phyloP scores from a whole-genome alignment of 225 moss, liverwort and hornwort species.

The Physcomitrium patens region DNA sequence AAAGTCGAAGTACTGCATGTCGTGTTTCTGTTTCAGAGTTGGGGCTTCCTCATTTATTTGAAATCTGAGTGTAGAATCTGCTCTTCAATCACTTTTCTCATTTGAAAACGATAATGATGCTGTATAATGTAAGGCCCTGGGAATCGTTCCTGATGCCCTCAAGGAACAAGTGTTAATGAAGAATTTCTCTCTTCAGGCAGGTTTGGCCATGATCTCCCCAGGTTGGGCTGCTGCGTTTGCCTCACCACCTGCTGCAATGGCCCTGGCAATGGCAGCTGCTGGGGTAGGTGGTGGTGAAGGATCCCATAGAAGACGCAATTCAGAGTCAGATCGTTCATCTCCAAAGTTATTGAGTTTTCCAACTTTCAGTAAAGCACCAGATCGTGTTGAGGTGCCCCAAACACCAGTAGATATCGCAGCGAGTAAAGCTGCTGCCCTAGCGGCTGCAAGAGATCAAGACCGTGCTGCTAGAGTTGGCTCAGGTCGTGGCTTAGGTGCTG shows the following conservation, averaged over 20 bases:
- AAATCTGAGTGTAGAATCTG: conserved; percentile 3
- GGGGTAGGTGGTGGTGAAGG: conserved; percentile 86
- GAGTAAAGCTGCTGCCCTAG: conserved; percentile 74
- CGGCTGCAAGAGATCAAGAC: conserved; percentile 84
- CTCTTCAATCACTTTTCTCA: neutral
- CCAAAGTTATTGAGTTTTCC: conserved; percentile 63
- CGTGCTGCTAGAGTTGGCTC: conserved; percentile 89
- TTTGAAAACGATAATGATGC: neutral
- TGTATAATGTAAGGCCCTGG: neutral
- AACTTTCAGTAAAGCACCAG: conserved; percentile 66
- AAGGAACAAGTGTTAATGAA: conserved; percentile 22
- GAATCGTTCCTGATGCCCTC: neutral
- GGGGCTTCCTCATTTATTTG: conserved; percentile 13
- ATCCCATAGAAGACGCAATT: conserved; percentile 51
- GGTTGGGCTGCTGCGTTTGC: conserved; percentile 95
- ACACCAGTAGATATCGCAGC: conserved; percentile 71
- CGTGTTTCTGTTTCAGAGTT: conserved; percentile 9
- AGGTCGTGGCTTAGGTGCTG: conserved; percentile 88
- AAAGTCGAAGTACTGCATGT: neutral
- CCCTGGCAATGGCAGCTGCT: conserved; percentile 90
- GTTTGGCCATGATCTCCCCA: conserved; percentile 81
- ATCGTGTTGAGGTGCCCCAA: conserved; percentile 49
- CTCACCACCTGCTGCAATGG: conserved; percentile 91
- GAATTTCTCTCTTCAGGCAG: conserved; percentile 55
- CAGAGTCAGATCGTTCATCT: conserved; percentile 56